phyloP scores from a whole-genome alignment of 768 basidiomycete species.

The Xerocomellus chrysenteron region DNA sequence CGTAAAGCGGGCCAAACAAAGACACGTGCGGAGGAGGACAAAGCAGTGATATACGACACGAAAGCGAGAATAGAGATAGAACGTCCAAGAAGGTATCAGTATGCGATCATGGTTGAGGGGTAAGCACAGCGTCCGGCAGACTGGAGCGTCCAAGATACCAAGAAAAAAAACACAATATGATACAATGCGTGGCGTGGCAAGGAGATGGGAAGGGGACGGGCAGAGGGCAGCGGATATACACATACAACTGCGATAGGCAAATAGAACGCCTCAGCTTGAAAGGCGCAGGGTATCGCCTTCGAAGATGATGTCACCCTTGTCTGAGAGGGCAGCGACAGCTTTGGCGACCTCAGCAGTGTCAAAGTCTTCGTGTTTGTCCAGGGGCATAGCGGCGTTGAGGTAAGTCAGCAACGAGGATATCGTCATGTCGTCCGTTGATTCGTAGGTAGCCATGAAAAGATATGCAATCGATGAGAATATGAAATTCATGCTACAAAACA shows the following conservation, averaged over 20 bases:
- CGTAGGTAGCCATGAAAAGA: slow-evolving; percentile 69
- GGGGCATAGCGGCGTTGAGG: slow-evolving; percentile 73
- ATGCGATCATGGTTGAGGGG: slow-evolving; percentile 3
- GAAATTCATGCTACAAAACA: slow-evolving; percentile 50
- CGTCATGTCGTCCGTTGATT: slow-evolving; percentile 62
- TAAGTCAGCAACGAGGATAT: slow-evolving; percentile 69
- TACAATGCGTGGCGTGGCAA: slow-evolving; percentile 6
- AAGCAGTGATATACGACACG: slow-evolving; percentile 12
- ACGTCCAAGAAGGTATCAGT: slow-evolving; percentile 26
- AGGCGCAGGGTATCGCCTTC: slow-evolving; percentile 49
- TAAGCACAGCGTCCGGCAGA: slow-evolving; percentile 3
- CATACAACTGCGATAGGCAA: neutral
- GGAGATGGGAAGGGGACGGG: neutral
- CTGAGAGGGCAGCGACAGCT: slow-evolving; percentile 45
- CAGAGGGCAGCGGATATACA: neutral
- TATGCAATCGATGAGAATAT: slow-evolving; percentile 59
- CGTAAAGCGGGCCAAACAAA: slow-evolving; percentile 3
- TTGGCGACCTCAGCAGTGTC: slow-evolving; percentile 70
- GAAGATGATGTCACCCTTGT: slow-evolving; percentile 46
- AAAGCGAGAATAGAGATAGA: slow-evolving; percentile 10
- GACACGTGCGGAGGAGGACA: slow-evolving; percentile 2
- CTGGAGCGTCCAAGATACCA: slow-evolving; percentile 24
- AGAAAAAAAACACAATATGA: slow-evolving; percentile 16
- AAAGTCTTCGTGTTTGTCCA: slow-evolving; percentile 79
- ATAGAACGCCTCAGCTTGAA: slow-evolving; percentile 14